phyloP scores from a whole-genome alignment of 768 basidiomycete species.

The Lactifluus subvellereus region DNA sequence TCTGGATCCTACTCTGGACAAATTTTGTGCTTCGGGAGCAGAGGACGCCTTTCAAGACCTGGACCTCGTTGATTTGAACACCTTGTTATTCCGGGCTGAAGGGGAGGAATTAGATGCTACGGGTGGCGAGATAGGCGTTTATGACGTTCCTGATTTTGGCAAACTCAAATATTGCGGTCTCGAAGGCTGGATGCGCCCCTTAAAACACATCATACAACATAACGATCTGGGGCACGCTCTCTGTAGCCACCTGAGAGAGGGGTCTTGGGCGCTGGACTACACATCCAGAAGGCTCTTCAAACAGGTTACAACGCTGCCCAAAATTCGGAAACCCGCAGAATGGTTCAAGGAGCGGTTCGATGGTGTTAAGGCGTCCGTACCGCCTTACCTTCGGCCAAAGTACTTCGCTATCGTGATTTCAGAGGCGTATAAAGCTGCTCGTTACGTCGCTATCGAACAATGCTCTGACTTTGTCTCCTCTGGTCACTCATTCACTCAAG shows the following conservation, averaged over 20 bases:
- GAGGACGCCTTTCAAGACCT: constrained; percentile 68
- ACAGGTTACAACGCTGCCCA: constrained; percentile 58
- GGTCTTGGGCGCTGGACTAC: constrained; percentile 92
- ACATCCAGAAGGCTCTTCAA: constrained; percentile 58
- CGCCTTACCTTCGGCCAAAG: constrained; percentile 89
- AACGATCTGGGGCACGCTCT: constrained; percentile 94
- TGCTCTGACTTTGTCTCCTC: constrained; percentile 79
- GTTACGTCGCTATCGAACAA: constrained; percentile 77
- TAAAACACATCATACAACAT: constrained; percentile 75
- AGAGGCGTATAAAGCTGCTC: constrained; percentile 88
- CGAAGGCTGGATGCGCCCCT: constrained; percentile 94
- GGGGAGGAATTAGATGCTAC: constrained; percentile 91
- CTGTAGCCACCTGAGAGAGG: constrained; percentile 80
- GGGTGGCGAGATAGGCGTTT: constrained; percentile 70
- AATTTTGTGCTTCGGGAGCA: constrained; percentile 63
- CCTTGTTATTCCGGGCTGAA: constrained; percentile 79
- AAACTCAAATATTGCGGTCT: constrained; percentile 86
- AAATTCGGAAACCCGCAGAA: constrained; percentile 58
- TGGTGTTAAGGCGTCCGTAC: constrained; percentile 61
- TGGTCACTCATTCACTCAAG: constrained; percentile 86
- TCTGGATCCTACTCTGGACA: constrained; percentile 63
- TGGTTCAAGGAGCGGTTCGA: constrained; percentile 93
- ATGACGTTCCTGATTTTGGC: constrained; percentile 71
- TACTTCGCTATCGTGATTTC: constrained; percentile 92
- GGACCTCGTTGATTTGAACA: constrained; percentile 83